These are phyloP conservation scores for Fusarium sp. DNA, from an alignment of 2,329 filamentous ascomycete genomes.

Conservation along the genomic window DNA sequence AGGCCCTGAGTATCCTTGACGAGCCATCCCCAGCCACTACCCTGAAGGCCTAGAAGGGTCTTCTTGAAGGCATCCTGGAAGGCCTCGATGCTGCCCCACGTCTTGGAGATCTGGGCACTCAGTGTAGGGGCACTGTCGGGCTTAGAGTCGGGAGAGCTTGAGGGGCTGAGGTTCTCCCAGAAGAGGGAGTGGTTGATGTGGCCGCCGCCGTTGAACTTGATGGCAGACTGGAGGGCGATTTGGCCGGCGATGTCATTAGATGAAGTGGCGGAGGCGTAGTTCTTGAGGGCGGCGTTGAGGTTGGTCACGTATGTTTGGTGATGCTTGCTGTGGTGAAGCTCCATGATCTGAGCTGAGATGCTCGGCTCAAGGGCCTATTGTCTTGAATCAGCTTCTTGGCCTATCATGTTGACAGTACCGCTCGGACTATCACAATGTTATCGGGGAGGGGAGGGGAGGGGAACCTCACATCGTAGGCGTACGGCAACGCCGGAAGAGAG, in stretches of 20 bases:
- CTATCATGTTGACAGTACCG: background rate
- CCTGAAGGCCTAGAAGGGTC: constrained; percentile 79
- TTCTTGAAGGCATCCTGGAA: constrained; percentile 78
- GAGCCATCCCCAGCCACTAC: constrained; percentile 91
- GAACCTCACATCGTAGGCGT: constrained; percentile 76
- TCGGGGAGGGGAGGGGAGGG: background rate
- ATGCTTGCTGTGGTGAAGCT: constrained; percentile 84
- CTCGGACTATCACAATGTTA: background rate
- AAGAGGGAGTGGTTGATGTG: constrained; percentile 96
- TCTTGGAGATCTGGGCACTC: constrained; percentile 70
- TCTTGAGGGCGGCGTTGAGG: constrained; percentile 76
- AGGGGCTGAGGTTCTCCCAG: constrained; percentile 85
- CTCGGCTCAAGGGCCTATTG: constrained; percentile 77
- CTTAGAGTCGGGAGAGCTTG: constrained; percentile 70
- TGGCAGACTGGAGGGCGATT: constrained; percentile 76
- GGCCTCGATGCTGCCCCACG: constrained; percentile 77
- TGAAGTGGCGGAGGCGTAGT: constrained; percentile 70
- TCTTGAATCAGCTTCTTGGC: constrained; percentile 2
- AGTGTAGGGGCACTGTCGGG: constrained; percentile 71
- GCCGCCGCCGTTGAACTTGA: constrained; percentile 92
- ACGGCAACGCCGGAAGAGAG: constrained; percentile 76
- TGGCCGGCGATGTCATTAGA: constrained; percentile 74
- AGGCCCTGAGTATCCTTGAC: constrained; percentile 75
- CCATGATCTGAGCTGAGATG: constrained; percentile 85
- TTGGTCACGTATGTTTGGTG: constrained; percentile 85